Evolutionary conservation across 176 grass and related monocot species (phyloP), one percentile per base, ranked within the genome.

Genomic region (Metroxylon sagu): DNA sequence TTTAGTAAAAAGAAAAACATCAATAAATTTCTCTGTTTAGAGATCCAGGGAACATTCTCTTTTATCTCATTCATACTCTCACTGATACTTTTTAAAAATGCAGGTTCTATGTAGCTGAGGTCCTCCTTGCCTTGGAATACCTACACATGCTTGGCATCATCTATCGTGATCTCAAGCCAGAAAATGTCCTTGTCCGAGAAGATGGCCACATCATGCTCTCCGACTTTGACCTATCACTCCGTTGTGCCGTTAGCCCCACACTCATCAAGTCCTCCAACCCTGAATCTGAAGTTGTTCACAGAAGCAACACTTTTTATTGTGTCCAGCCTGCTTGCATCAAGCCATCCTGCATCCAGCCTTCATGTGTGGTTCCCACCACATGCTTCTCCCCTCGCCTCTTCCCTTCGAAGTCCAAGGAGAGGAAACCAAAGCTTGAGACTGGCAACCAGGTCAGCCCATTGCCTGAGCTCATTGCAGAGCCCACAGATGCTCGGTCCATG

Each of bases 191-290:
- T 52, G 88, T 92, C 18, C 61, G 88, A 74, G 88, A 92, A 67
- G 88, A 92, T 49, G 88, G 88, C 53, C 88, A 92, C 59, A 87
- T 92, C 66, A 92, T 92, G 88, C 70, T 92, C 61, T 92, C 88
- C 0, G 88, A 92, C 78, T 92, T 92, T 31, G 88, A 92, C 71
- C 81, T 92, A 14, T 92, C 88, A 18, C 74, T 92, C 43, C 77
- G 73, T 29, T 86, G 79, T 67, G 62, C 70, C 67, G 83, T 86
- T 70, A 87, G 50, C 69, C 88, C 88, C 50, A 87, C 80, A 25
- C 84, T 92, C 52, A 74, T 92, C 17, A 76, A 64, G 67, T 83
- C 80, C 29, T 83, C 88, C 28, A 81, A 85, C 66, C 66, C 71
- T 19, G 63, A 60, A 6, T 48, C 50, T 67, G 82, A 85, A 64